phyloP scores from a whole-genome alignment of 768 basidiomycete species.

The Pulveroboletus sp. region DNA sequence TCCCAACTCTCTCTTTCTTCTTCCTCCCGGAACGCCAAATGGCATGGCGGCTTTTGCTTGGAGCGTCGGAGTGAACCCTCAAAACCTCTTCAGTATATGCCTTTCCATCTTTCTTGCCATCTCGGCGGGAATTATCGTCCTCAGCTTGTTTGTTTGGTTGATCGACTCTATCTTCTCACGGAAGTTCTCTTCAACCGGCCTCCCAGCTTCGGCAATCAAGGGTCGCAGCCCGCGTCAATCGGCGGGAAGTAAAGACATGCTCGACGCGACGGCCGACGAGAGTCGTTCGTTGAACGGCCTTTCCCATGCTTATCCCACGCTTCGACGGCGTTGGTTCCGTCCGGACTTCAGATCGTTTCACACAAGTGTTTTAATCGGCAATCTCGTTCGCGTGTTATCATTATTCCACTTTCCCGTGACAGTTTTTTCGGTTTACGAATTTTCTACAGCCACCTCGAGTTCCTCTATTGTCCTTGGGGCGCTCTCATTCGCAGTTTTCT shows the following conservation, averaged over 20 bases:
- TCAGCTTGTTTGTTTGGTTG: constrained; percentile 72
- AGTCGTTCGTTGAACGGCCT: constrained; percentile 28
- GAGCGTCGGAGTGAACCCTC: constrained; percentile 76
- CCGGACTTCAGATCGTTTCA: constrained; percentile 76
- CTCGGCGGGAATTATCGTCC: constrained; percentile 62
- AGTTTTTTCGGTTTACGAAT: constrained; percentile 77
- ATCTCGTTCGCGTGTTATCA: constrained; percentile 86
- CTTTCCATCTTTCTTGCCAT: constrained; percentile 82
- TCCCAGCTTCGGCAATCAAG: constrained; percentile 20
- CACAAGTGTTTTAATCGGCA: constrained; percentile 79
- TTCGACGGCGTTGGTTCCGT: constrained; percentile 37
- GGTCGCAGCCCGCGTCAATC: constrained; percentile 42
- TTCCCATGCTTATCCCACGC: constrained; percentile 18
- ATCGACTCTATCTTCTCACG: constrained; percentile 53
- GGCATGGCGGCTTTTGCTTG: constrained; percentile 87
- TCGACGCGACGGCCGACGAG: constrained; percentile 36
- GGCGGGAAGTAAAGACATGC: constrained; percentile 49
- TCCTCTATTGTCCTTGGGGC: constrained; percentile 76
- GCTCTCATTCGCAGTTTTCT: constrained; percentile 77
- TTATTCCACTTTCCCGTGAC: constrained; percentile 95
- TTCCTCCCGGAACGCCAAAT: constrained; percentile 52
- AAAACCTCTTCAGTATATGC: constrained; percentile 81
- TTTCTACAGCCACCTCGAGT: constrained; percentile 44
- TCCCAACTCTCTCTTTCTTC: constrained; percentile 72
- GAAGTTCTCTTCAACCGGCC: constrained; percentile 14